Percentiles rank a stretch among this genome's conserved stretches.
Evolutionary conservation across 495 filamentous ascomycete species (phyloP).

Genomic region (Aspergillus egyptiacus): DNA sequence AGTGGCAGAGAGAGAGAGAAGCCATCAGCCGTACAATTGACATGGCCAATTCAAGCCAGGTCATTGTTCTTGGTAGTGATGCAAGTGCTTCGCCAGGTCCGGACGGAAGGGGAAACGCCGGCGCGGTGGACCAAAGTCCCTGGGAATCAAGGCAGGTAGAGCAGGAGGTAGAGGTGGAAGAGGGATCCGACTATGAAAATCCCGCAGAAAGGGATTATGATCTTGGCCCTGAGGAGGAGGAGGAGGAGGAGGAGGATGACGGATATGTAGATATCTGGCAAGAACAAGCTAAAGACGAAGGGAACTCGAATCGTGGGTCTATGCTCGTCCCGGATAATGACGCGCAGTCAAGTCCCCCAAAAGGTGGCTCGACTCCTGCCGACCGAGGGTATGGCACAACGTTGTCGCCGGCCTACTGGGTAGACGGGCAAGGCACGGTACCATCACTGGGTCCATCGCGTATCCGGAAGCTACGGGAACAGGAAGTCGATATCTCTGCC

Average conservation of each 20-base stretch:
- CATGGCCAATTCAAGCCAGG: conserved; percentile 40
- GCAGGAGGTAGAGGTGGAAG: neutral
- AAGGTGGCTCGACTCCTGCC: conserved; percentile 9
- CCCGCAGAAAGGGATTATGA: neutral
- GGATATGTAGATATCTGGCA: conserved; percentile 44
- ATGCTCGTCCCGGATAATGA: conserved; percentile 12
- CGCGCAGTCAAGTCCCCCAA: conserved; percentile 14
- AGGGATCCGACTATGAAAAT: neutral
- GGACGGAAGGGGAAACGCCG: neutral
- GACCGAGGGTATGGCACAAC: conserved; percentile 14
- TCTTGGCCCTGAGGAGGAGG: neutral
- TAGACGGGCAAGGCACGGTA: conserved; percentile 23
- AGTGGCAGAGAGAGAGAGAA: conserved; percentile 48
- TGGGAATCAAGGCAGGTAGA: neutral
- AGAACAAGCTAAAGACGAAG: conserved; percentile 36
- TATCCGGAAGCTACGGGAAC: conserved; percentile 33
- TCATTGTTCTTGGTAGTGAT: conserved; percentile 50
- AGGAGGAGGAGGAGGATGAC: conserved; percentile 7
- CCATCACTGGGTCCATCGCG: conserved; percentile 31
- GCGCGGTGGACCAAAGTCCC: neutral
- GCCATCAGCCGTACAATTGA: conserved; percentile 46
- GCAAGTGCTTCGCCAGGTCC: conserved; percentile 14
- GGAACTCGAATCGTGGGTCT: conserved; percentile 23
- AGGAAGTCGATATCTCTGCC: conserved; percentile 35
- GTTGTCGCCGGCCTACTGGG: conserved; percentile 31